Conservation (phyloP, 805 yeast species). For the Metschnikowia drakensbergensis region DNA sequence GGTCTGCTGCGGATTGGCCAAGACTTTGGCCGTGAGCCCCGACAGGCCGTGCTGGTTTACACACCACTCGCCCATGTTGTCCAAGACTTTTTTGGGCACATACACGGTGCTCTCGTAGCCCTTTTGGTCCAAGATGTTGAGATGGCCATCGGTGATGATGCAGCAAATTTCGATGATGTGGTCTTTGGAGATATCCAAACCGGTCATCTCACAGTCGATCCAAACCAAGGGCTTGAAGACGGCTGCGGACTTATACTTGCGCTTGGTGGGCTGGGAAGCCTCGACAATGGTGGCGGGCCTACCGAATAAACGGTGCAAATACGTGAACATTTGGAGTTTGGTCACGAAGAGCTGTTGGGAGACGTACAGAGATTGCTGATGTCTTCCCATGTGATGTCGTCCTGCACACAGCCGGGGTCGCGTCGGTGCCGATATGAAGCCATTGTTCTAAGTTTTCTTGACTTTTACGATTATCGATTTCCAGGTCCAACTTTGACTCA, state of each 20-base stretch:
- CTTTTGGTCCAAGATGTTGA: slow-evolving; percentile 60
- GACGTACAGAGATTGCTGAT: no score
- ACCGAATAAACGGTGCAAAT: slow-evolving; percentile 11
- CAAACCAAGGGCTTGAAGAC: slow-evolving; percentile 59
- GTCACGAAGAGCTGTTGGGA: neutral
- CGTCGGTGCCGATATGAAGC: no score
- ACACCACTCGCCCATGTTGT: slow-evolving; percentile 88
- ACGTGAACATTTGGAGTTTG: slow-evolving; percentile 10
- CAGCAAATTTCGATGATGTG: slow-evolving; percentile 90
- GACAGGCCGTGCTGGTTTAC: slow-evolving; percentile 66
- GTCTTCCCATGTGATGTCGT: no score
- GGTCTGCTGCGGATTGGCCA: slow-evolving; percentile 50
- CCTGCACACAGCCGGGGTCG: no score
- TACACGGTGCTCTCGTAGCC: slow-evolving; percentile 85
- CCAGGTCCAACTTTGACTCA: no score
- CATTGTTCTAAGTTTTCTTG: no score
- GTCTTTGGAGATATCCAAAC: slow-evolving; percentile 74
- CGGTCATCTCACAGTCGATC: slow-evolving; percentile 99
- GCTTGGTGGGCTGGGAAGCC: slow-evolving; percentile 9
- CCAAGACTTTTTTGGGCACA: slow-evolving; percentile 56
- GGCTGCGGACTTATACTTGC: slow-evolving; percentile 10
- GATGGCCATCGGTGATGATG: slow-evolving; percentile 77
- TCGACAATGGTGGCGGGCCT: slow-evolving; percentile 11
- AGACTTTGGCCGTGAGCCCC: slow-evolving; percentile 74
- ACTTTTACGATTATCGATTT: no score